These are phyloP conservation scores for Arxiozyma heterogenica DNA, from an alignment of 1,139 yeast species.

Conservation along the genomic window DNA sequence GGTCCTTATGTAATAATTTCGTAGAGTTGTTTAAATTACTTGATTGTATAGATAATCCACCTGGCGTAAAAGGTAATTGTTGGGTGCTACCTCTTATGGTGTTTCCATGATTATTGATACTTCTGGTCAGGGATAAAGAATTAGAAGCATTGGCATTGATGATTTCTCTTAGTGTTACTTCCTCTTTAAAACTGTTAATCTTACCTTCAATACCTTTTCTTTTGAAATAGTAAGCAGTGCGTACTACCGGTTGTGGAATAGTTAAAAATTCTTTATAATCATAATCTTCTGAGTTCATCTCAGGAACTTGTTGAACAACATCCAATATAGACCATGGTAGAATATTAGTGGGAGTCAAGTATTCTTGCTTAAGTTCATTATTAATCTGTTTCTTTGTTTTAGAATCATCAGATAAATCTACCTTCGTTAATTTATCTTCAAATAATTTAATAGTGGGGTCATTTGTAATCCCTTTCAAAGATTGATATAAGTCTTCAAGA, in stretches of 20 bases:
- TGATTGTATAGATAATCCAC: constrained; percentile 52
- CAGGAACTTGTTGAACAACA: constrained; percentile 25
- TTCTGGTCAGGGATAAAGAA: constrained; percentile 64
- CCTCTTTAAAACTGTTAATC: constrained; percentile 56
- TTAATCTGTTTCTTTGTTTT: not conserved
- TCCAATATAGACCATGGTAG: constrained; percentile 28
- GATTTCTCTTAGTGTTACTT: constrained; percentile 40
- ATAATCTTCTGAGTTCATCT: constrained; percentile 25
- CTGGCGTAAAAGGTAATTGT: constrained; percentile 87
- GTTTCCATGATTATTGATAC: constrained; percentile 53
- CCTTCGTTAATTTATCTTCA: constrained; percentile 13
- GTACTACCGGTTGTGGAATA: constrained; percentile 44
- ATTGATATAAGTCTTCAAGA: constrained; percentile 17
- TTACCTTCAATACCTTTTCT: constrained; percentile 70
- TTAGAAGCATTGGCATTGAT: constrained; percentile 52
- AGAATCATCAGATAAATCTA: constrained; percentile 1
- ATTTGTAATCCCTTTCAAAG: constrained; percentile 15
- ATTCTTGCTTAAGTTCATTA: constrained; percentile 10
- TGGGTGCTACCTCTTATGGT: constrained; percentile 62
- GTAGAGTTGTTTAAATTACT: constrained; percentile 10
- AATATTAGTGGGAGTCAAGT: constrained; percentile 21
- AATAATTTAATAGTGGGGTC: constrained; percentile 20
- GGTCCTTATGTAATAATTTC: constrained; percentile 53
- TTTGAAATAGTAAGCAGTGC: constrained; percentile 53
- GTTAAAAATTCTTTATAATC: constrained; percentile 37